Percentiles rank a stretch among this genome's conserved stretches.
phyloP scores from a whole-genome alignment of 2,329 filamentous ascomycete species.

The Parasarocladium wereldwijsianum region DNA sequence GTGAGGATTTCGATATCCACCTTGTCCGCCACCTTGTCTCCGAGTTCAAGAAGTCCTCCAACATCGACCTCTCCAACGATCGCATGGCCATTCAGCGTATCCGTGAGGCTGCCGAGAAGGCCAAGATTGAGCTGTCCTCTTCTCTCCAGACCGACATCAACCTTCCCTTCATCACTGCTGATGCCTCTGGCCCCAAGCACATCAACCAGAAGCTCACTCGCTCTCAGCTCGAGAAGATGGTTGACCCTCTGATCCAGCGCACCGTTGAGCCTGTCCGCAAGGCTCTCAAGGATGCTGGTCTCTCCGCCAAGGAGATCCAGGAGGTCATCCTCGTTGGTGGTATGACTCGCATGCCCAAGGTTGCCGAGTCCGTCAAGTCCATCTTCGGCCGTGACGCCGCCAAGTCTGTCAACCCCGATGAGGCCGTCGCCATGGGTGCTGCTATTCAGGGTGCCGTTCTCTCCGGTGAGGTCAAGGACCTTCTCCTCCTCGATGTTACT shows the following conservation, averaged over 20 bases:
- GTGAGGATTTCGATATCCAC: conserved; percentile 93
- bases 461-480: conserved; percentile 90
- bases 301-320: conserved; percentile 86
- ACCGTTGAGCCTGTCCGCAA: conserved; percentile 91
- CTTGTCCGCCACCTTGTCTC: conserved; percentile 87
- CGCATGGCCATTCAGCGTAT: conserved; percentile 99
- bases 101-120: conserved; percentile 96
- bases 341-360: conserved; percentile 99
- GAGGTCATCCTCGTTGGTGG: conserved; percentile 97
- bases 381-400: conserved; percentile 93
- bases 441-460: conserved; percentile 95
- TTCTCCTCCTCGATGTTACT: conserved; percentile 88
- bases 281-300: conserved; percentile 88
- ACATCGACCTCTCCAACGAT: conserved; percentile 78
- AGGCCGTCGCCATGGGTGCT: conserved; percentile 95
- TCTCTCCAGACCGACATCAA: conserved; percentile 95
- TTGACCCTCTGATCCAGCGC: conserved; percentile 73
- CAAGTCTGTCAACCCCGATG: conserved; percentile 97
- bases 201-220: conserved; percentile 93
- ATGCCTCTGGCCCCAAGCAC: conserved; percentile 91
- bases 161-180: conserved; percentile 95
- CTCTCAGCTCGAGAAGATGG: conserved; percentile 82
- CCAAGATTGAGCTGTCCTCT: conserved; percentile 96
- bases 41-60: conserved; percentile 93
- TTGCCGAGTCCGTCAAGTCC: conserved; percentile 86